Conservation (phyloP, 164 flowering plant species). For the Umbilicus rupestris region DNA sequence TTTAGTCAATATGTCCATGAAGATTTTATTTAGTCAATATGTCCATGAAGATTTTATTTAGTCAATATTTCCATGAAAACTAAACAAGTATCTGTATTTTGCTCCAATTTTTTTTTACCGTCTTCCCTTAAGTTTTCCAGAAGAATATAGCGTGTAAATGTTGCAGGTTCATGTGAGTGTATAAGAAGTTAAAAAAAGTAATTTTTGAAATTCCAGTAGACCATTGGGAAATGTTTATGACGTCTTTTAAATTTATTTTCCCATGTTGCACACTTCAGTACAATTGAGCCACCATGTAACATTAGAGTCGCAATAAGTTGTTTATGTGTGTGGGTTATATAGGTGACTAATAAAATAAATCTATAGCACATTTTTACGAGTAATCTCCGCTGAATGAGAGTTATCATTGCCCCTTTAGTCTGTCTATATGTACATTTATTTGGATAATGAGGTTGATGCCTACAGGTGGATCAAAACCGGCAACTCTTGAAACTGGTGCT, state of each 20-base stretch:
- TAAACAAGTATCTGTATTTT: no score
- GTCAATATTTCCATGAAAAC: no score
- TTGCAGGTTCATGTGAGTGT: neutral
- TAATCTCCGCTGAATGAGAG: neutral
- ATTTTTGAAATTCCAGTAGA: neutral
- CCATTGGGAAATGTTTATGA: neutral
- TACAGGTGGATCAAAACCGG: constrained; percentile 89
- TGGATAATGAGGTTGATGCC: constrained; percentile 6
- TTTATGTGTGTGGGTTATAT: neutral
- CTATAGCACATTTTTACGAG: neutral
- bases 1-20: no score
- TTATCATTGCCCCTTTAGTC: neutral
- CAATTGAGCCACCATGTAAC: neutral
- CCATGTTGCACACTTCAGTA: neutral
- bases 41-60: no score
- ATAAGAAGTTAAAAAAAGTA: neutral
- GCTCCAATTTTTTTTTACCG: neutral
- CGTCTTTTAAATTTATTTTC: neutral
- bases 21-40: no score
- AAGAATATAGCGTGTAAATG: neutral
- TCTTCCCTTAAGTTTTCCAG: neutral
- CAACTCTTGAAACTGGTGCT: constrained; percentile 82
- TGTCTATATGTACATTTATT: neutral
- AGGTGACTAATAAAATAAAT: neutral
- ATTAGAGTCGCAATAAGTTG: neutral